Evolutionary conservation across 2,329 filamentous ascomycete species (phyloP).

Genomic region (Penicillium palitans): DNA sequence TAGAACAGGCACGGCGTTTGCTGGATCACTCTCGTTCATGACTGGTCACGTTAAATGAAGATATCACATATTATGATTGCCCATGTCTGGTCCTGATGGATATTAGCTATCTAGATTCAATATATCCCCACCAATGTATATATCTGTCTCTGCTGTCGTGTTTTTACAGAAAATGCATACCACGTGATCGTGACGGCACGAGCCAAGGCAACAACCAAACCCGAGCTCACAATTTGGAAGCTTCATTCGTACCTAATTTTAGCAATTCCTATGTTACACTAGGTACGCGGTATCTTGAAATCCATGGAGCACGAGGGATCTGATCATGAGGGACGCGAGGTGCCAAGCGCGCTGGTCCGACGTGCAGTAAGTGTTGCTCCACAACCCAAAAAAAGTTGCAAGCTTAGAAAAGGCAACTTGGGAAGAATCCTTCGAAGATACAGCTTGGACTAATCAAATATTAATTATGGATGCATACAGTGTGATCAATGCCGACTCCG

Average conservation of each 20-base stretch:
- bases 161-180: not conserved
- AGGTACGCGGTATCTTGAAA: not conserved
- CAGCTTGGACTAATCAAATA: not conserved
- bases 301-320: slow-evolving; percentile 35
- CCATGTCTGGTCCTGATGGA: not conserved
- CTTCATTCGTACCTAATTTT: not conserved
- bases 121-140: not conserved
- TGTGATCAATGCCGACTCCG: slow-evolving; percentile 39
- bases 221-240: not conserved
- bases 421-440: not conserved
- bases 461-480: slow-evolving; percentile 18
- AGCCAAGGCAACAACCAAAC: not conserved
- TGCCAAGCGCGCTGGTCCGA: slow-evolving; percentile 19
- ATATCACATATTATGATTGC: slow-evolving; percentile 5
- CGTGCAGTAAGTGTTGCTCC: slow-evolving; percentile 34
- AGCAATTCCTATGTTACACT: not conserved
- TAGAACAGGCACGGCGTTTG: slow-evolving; percentile 7
- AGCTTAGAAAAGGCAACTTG: not conserved
- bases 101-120: not conserved
- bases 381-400: not conserved
- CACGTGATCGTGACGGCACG: slow-evolving; percentile 7
- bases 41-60: slow-evolving; percentile 14
- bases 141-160: not conserved
- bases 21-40: slow-evolving; percentile 8
- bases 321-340: slow-evolving; percentile 28